Percentiles rank a stretch among this genome's conserved stretches.
These are phyloP conservation scores for Thermothielavioides terrestris DNA, from an alignment of 495 filamentous ascomycete genomes.

Conservation along the genomic window DNA sequence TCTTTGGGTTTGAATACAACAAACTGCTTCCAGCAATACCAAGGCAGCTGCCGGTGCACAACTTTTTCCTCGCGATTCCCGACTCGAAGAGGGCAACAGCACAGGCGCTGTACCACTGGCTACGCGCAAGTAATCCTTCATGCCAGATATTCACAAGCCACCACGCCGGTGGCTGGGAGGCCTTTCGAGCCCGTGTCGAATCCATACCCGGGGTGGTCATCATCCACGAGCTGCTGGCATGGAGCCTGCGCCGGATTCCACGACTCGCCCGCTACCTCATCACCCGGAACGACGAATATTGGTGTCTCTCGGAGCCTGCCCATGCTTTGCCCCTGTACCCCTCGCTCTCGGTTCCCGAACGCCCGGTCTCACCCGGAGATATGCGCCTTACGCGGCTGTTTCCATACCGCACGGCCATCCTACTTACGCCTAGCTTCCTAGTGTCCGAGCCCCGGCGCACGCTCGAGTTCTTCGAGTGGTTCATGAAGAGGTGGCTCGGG, in stretches of 20 bases:
- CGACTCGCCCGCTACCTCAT: slow-evolving; percentile 13
- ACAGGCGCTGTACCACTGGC: slow-evolving; percentile 20
- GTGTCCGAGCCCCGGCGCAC: slow-evolving; percentile 43
- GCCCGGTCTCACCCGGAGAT: slow-evolving; percentile 12
- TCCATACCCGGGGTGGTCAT: slow-evolving; percentile 22
- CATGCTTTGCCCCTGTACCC: slow-evolving; percentile 17
- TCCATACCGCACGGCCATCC: slow-evolving; percentile 45
- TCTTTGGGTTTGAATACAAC: slow-evolving; percentile 21
- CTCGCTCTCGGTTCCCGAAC: slow-evolving; percentile 7
- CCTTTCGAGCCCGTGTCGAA: slow-evolving; percentile 14
- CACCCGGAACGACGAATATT: slow-evolving; percentile 18
- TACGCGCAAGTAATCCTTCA: slow-evolving; percentile 18
- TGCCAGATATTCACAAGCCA: slow-evolving; percentile 22
- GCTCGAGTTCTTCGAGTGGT: slow-evolving; percentile 51
- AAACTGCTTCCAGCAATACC: slow-evolving; percentile 17
- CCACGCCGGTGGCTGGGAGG: slow-evolving; percentile 22
- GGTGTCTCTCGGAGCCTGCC: slow-evolving; percentile 25
- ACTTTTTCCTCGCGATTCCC: slow-evolving; percentile 28
- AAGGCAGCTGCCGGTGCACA: not conserved
- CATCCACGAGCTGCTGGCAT: slow-evolving; percentile 26
- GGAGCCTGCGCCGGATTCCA: slow-evolving; percentile 24
- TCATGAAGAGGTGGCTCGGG: slow-evolving; percentile 27
- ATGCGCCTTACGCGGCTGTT: slow-evolving; percentile 46
- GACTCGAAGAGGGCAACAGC: slow-evolving; percentile 1
- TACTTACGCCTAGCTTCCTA: slow-evolving; percentile 58